Evolutionary conservation across 2,329 filamentous ascomycete species (phyloP).

Genomic region (Claviceps capensis): DNA sequence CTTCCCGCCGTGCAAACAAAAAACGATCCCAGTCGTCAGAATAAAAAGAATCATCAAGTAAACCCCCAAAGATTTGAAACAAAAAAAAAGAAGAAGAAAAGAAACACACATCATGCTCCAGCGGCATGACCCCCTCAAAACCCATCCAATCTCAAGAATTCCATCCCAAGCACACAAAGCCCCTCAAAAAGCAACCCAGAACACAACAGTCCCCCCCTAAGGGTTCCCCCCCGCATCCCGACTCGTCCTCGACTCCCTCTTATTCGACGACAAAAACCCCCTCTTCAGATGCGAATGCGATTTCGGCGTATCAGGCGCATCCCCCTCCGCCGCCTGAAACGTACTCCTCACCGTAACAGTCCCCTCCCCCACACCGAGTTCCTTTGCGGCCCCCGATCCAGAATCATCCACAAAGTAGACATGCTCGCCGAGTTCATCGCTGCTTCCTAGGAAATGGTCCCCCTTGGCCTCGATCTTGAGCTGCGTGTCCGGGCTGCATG

Average conservation of each 20-base stretch:
- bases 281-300: constrained; percentile 30
- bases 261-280: constrained; percentile 44
- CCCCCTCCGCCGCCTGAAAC: constrained; percentile 44
- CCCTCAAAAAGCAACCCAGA: constrained; percentile 6
- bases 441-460: constrained; percentile 71
- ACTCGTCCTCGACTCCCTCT: constrained; percentile 30
- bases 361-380: constrained; percentile 59
- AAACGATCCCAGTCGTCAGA: not conserved
- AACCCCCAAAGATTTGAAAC: not conserved
- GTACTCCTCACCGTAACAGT: constrained; percentile 59
- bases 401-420: constrained; percentile 87
- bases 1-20: no score
- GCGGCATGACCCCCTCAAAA: no score
- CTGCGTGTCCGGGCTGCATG: constrained; percentile 66
- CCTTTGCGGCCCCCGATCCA: constrained; percentile 53
- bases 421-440: constrained; percentile 72
- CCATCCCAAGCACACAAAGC: not conserved
- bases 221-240: constrained; percentile 31
- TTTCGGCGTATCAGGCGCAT: constrained; percentile 32
- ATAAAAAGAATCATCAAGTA: not conserved
- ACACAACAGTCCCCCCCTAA: constrained; percentile 10
- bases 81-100: not conserved
- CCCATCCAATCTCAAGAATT: no score
- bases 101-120: no score
- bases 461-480: constrained; percentile 81